These are phyloP conservation scores for Cladorrhinum samala DNA, from an alignment of 495 filamentous ascomycete genomes.

Conservation along the genomic window DNA sequence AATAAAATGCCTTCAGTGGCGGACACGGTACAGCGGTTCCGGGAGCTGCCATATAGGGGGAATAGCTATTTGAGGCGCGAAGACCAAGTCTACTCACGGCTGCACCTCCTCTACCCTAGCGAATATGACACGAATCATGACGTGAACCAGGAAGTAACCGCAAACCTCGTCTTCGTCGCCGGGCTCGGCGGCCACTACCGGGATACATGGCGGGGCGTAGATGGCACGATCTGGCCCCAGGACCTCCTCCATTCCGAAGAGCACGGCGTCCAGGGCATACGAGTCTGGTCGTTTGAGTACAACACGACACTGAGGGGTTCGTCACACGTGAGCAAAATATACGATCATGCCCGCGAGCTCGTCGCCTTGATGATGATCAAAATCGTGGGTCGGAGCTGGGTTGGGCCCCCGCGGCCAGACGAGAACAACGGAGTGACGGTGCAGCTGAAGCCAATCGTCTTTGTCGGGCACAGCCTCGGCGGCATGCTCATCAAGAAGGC, in stretches of 20 bases:
- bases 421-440: neutral
- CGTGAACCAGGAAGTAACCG: neutral
- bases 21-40: neutral
- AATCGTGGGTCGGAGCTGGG: neutral
- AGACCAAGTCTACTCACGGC: neutral
- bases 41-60: neutral
- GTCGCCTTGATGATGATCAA: neutral
- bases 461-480: slow-evolving; percentile 12
- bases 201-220: slow-evolving; percentile 4
- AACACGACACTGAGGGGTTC: slow-evolving; percentile 4
- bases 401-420: neutral
- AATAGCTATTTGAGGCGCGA: neutral
- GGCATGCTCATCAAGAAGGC: slow-evolving; percentile 9
- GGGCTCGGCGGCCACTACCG: slow-evolving; percentile 9
- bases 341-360: slow-evolving; percentile 4
- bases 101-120: neutral
- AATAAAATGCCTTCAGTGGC: neutral
- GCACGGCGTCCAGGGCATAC: neutral
- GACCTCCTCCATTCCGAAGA: slow-evolving; percentile 1
- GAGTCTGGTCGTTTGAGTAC: slow-evolving; percentile 9
- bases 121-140: neutral
- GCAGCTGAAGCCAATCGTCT: slow-evolving; percentile 4
- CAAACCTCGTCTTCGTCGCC: slow-evolving; percentile 4
- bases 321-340: neutral
- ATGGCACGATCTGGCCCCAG: slow-evolving; percentile 10